A percentile compares a stretch with the other conserved stretches of the same genome.
Evolutionary conservation across 108 stramenopile species (phyloP).

Genomic region (Licmophora abbreviata): DNA sequence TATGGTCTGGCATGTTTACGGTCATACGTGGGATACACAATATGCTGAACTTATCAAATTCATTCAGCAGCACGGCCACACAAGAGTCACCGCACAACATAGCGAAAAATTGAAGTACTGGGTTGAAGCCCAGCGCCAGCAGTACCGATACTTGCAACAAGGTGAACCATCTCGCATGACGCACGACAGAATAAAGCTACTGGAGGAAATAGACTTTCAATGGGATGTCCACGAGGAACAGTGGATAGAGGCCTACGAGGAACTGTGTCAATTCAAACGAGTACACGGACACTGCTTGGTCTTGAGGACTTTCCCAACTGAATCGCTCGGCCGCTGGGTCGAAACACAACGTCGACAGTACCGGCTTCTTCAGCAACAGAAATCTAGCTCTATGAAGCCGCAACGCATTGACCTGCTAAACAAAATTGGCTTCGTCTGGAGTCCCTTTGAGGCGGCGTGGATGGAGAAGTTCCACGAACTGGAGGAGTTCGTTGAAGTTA

Average conservation of each 20-base stretch:
- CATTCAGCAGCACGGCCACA: conserved; percentile 37
- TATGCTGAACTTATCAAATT: conserved; percentile 32
- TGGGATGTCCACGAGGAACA: no score
- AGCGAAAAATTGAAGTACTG: conserved; percentile 8
- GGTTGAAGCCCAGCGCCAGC: conserved; percentile 14
- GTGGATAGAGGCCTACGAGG: no score
- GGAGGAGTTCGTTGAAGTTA: background rate
- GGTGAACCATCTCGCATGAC: conserved; percentile 37
- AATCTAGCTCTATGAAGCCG: conserved; percentile 28
- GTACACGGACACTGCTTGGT: no score
- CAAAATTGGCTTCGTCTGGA: conserved; percentile 7
- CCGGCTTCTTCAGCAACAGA: conserved; percentile 18
- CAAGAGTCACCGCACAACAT: conserved; percentile 2
- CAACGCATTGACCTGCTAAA: conserved; percentile 22
- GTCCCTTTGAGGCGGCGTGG: background rate
- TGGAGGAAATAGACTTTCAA: conserved; percentile 41
- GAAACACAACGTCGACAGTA: conserved; percentile 21
- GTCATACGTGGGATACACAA: conserved; percentile 54
- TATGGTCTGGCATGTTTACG: background rate
- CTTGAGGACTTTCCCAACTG: no score
- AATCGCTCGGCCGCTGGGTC: conserved; percentile 11
- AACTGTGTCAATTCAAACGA: no score
- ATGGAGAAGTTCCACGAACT: background rate
- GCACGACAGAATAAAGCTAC: conserved; percentile 21
- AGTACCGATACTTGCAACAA: conserved; percentile 20